A percentile compares a stretch with the other conserved stretches of the same genome.
phyloP scores from a whole-genome alignment of 2,329 filamentous ascomycete genomes.

The Didymella exigua region DNA sequence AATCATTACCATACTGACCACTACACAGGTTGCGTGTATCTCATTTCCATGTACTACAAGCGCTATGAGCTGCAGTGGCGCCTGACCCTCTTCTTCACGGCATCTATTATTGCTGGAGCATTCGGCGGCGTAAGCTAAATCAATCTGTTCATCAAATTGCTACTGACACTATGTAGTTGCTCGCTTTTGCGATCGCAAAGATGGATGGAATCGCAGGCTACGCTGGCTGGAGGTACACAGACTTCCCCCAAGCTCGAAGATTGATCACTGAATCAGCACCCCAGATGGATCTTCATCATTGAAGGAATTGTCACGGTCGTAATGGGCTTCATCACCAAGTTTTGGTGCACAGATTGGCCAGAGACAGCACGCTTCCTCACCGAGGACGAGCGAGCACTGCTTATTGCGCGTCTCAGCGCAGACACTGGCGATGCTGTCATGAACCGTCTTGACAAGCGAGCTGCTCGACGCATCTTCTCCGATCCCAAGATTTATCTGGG shows the following conservation, averaged over 20 bases:
- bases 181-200: slow-evolving; percentile 61
- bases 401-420: slow-evolving; percentile 35
- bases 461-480: slow-evolving; percentile 54
- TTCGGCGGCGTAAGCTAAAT: slow-evolving; percentile 45
- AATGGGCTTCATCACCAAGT: slow-evolving; percentile 55
- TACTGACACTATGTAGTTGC: slow-evolving; percentile 28
- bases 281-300: slow-evolving; percentile 34
- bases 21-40: slow-evolving; percentile 35
- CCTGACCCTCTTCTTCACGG: slow-evolving; percentile 50
- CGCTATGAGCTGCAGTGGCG: slow-evolving; percentile 52
- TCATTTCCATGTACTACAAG: slow-evolving; percentile 51
- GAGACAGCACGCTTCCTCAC: slow-evolving; percentile 44
- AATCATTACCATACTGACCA: neutral
- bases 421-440: slow-evolving; percentile 53
- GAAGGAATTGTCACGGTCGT: slow-evolving; percentile 40
- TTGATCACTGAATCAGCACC: neutral
- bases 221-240: slow-evolving; percentile 36
- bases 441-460: slow-evolving; percentile 58
- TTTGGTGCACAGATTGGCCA: slow-evolving; percentile 58
- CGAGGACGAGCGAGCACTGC: slow-evolving; percentile 34
- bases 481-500: slow-evolving; percentile 41
- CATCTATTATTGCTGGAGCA: slow-evolving; percentile 50
- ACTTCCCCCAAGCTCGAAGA: slow-evolving; percentile 20
- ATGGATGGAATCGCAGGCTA: slow-evolving; percentile 60
- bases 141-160: neutral